Percentiles rank a stretch among this genome's conserved stretches.
These are phyloP conservation scores for Lentinus tigrinus DNA, from an alignment of 768 basidiomycete genomes.

Conservation along the genomic window DNA sequence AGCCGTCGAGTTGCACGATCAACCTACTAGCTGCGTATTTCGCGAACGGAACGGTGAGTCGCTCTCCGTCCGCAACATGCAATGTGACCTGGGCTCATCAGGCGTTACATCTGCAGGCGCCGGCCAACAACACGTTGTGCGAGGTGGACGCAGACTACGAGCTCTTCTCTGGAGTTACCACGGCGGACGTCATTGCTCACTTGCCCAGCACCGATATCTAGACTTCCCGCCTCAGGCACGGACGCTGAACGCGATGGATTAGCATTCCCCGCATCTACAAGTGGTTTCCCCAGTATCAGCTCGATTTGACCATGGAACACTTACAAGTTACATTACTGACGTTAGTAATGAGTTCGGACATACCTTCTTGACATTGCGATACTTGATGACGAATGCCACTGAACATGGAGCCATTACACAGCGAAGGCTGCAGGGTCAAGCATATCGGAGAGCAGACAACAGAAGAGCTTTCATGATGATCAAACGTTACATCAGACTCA, in stretches of 20 bases:
- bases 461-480: no score
- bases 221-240: no score
- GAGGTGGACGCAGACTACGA: slow-evolving; percentile 5
- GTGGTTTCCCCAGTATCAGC: no score
- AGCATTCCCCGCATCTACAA: neutral
- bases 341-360: no score
- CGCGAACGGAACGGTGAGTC: slow-evolving; percentile 2
- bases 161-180: slow-evolving; percentile 4
- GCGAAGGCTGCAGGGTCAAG: no score
- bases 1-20: neutral
- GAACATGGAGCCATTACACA: no score
- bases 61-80: neutral
- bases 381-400: no score
- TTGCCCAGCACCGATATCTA: neutral
- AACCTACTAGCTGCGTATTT: neutral
- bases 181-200: neutral
- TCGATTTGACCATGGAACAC: no score
- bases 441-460: no score
- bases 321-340: no score
- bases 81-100: neutral
- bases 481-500: no score
- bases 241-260: neutral
- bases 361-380: no score
- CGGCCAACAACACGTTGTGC: neutral
- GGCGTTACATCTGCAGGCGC: neutral